Percentiles rank a stretch among this genome's conserved stretches.
Evolutionary conservation across 2,329 filamentous ascomycete species (phyloP).

Genomic region (Paecilomyces dactylethromorphus): DNA sequence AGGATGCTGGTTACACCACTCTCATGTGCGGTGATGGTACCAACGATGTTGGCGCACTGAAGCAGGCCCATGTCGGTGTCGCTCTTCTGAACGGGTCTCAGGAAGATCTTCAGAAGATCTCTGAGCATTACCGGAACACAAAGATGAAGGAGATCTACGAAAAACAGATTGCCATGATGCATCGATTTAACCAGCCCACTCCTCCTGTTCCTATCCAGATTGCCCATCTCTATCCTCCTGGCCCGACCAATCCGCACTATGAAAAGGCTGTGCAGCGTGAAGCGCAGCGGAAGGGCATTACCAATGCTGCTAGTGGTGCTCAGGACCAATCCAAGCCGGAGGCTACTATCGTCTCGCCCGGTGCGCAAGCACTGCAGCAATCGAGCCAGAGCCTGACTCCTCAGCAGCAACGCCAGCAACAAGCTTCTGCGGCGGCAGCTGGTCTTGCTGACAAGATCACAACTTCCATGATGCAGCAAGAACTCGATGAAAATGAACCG

Average conservation of each 20-base stretch:
- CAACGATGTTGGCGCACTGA: slow-evolving; percentile 94
- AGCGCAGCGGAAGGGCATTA: slow-evolving; percentile 68
- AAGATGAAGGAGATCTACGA: slow-evolving; percentile 99
- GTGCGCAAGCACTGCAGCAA: slow-evolving; percentile 54
- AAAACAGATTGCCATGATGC: slow-evolving; percentile 88
- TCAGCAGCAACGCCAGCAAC: slow-evolving; percentile 46
- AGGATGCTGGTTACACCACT: slow-evolving; percentile 95
- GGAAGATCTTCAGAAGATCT: slow-evolving; percentile 84
- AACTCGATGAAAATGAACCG: slow-evolving; percentile 82
- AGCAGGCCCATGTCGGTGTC: slow-evolving; percentile 96
- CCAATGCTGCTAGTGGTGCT: slow-evolving; percentile 42
- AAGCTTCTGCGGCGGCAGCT: slow-evolving; percentile 64
- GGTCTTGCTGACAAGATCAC: slow-evolving; percentile 82
- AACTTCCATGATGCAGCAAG: slow-evolving; percentile 78
- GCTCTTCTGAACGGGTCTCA: slow-evolving; percentile 91
- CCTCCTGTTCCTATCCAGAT: slow-evolving; percentile 92
- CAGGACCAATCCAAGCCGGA: slow-evolving; percentile 50
- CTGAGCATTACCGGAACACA: slow-evolving; percentile 85
- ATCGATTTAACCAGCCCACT: slow-evolving; percentile 84
- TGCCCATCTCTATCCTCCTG: slow-evolving; percentile 88
- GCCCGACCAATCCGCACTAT: slow-evolving; percentile 87
- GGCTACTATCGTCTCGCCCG: slow-evolving; percentile 62
- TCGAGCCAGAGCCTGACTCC: slow-evolving; percentile 42
- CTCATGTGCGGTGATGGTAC: slow-evolving; percentile 98
- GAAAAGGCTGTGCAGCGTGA: slow-evolving; percentile 86